Evolutionary conservation across 192 early-diverging fungal genomes (phyloP).

Genomic region (Backusella luteola): DNA sequence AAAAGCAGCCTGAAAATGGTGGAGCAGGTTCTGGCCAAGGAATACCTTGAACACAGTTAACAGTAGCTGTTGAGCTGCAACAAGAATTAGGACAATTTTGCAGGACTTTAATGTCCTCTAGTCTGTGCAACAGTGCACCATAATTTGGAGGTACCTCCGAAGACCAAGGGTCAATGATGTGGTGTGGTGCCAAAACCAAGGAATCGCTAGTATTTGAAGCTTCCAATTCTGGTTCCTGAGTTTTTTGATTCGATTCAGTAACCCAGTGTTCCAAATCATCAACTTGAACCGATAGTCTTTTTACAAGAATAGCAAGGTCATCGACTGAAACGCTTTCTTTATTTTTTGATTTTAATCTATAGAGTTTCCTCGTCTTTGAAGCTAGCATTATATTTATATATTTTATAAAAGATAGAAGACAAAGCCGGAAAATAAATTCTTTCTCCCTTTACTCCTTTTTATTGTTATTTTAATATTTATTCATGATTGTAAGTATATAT

Average conservation of each 20-base stretch:
- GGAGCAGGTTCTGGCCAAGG: conserved; percentile 16
- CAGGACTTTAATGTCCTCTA: background rate
- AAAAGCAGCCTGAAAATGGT: background rate
- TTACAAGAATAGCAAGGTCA: conserved; percentile 8
- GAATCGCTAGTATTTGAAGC: background rate
- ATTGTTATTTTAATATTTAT: background rate
- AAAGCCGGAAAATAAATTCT: conserved; percentile 7
- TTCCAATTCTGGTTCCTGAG: background rate
- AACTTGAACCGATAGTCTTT: background rate
- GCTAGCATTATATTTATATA: background rate
- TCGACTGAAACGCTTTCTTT: background rate
- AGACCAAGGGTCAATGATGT: conserved; percentile 14
- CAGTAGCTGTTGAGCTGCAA: background rate
- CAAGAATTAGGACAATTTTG: background rate
- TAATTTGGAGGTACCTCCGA: conserved; percentile 7
- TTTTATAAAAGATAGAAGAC: background rate
- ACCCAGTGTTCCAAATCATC: conserved; percentile 14
- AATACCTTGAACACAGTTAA: background rate
- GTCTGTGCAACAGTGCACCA: background rate
- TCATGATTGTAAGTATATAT: background rate
- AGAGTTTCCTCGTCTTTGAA: conserved; percentile 1
- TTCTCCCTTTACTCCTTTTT: conserved; percentile 6
- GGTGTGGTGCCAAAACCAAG: background rate
- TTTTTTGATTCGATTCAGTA: background rate
- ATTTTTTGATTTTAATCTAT: background rate